Evolutionary conservation across 352 stramenopile species (phyloP).

Genomic region (Globisporangium viniferum): DNA sequence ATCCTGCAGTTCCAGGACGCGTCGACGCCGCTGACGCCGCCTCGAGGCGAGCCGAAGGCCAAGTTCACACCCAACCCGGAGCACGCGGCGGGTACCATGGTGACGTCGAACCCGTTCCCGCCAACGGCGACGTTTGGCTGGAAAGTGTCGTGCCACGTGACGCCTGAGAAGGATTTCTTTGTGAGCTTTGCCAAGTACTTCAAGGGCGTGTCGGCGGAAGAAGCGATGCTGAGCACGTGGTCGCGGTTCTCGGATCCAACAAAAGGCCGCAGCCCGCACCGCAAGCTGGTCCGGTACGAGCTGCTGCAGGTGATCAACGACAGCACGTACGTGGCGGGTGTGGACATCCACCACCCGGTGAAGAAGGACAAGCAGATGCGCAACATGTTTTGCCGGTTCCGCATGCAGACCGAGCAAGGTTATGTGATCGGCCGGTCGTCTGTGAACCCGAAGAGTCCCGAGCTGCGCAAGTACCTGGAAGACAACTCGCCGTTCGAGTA

Average conservation of each 20-base stretch:
- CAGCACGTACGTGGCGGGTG: conserved; percentile 41
- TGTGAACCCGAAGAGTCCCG: conserved; percentile 44
- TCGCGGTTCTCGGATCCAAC: conserved; percentile 22
- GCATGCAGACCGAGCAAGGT: conserved; percentile 42
- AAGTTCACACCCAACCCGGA: neutral
- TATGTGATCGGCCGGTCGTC: conserved; percentile 60
- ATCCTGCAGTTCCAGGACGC: conserved; percentile 48
- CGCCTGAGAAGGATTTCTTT: conserved; percentile 36
- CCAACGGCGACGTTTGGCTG: conserved; percentile 52
- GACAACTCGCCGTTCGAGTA: conserved; percentile 42
- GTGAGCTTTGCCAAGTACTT: conserved; percentile 56
- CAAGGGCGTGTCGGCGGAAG: conserved; percentile 28
- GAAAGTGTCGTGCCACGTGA: conserved; percentile 43
- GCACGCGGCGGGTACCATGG: neutral
- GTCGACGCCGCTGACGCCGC: conserved; percentile 33
- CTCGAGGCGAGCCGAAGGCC: conserved; percentile 1
- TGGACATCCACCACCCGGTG: conserved; percentile 48
- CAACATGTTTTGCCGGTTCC: conserved; percentile 43
- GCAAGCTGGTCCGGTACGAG: conserved; percentile 36
- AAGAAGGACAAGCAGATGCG: conserved; percentile 47
- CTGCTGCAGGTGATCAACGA: conserved; percentile 48
- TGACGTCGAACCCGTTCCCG: conserved; percentile 26
- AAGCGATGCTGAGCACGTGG: conserved; percentile 46
- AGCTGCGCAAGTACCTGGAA: conserved; percentile 33
- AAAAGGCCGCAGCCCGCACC: conserved; percentile 25